These are phyloP conservation scores for Naganishia antarctica DNA, from an alignment of 768 basidiomycete species.

Conservation along the genomic window DNA sequence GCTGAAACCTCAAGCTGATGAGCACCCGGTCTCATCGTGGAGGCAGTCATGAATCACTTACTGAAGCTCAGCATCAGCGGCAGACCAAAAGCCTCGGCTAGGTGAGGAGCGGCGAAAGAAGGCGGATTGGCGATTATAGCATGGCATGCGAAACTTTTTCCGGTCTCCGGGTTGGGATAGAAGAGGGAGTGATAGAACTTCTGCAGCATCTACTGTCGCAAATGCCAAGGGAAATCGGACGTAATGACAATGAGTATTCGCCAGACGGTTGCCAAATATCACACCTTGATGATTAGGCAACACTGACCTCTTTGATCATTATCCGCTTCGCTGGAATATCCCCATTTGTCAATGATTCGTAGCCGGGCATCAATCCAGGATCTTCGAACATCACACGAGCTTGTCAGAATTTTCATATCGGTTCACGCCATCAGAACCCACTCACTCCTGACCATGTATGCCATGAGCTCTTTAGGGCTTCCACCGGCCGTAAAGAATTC, in stretches of 20 bases:
- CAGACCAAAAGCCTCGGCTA: conserved; percentile 62
- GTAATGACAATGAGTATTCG: neutral
- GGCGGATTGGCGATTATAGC: conserved; percentile 67
- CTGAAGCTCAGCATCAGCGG: conserved; percentile 59
- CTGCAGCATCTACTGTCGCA: conserved; percentile 55
- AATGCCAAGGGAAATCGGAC: neutral
- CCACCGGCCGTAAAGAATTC: conserved; percentile 64
- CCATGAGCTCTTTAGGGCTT: conserved; percentile 63
- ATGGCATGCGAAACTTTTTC: conserved; percentile 57
- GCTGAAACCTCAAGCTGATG: too few species aligned
- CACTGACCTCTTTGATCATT: conserved; percentile 56
- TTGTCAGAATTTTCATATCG: neutral
- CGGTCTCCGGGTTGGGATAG: conserved; percentile 53
- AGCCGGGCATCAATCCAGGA: conserved; percentile 62
- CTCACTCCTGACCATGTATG: conserved; percentile 68
- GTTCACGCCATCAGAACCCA: neutral
- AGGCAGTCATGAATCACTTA: too few species aligned
- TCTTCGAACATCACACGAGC: conserved; percentile 48
- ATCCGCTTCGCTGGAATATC: conserved; percentile 60
- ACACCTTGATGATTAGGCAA: too few species aligned
- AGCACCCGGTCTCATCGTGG: too few species aligned
- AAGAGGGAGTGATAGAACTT: conserved; percentile 60
- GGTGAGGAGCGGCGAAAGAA: conserved; percentile 62
- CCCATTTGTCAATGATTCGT: conserved; percentile 59
- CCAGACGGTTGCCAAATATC: too few species aligned